phyloP scores from a whole-genome alignment of 2,329 filamentous ascomycete species.

The Aspergillus ochraceus region DNA sequence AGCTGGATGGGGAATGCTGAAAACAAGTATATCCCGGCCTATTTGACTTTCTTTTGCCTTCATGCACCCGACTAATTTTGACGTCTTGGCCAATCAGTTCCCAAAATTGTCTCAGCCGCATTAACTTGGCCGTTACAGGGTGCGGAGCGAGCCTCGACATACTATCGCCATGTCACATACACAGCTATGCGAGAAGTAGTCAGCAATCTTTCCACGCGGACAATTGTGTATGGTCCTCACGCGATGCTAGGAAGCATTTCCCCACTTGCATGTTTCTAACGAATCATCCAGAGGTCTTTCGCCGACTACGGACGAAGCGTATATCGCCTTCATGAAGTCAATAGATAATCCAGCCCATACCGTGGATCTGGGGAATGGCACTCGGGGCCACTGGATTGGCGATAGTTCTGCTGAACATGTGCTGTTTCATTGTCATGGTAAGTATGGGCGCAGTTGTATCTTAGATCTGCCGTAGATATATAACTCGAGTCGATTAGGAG shows the following conservation, averaged over 20 bases:
- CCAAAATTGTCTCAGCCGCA: neutral
- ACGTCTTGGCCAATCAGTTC: neutral
- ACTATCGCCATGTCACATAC: neutral
- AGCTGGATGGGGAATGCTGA: neutral
- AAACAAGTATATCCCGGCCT: neutral
- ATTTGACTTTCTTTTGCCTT: neutral
- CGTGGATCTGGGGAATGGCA: constrained; percentile 1
- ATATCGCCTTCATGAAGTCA: neutral
- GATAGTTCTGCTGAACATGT: constrained; percentile 5
- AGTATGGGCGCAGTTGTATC: neutral
- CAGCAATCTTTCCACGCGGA: neutral
- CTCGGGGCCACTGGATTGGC: constrained; percentile 8
- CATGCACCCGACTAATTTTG: neutral
- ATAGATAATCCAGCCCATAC: neutral
- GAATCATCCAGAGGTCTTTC: neutral
- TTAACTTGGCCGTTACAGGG: neutral
- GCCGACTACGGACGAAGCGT: constrained; percentile 2
- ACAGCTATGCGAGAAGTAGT: neutral
- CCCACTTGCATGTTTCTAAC: neutral
- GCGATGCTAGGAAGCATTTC: neutral
- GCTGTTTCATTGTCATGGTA: constrained; percentile 8
- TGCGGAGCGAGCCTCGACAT: neutral
- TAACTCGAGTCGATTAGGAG: neutral
- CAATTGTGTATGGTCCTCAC: neutral
- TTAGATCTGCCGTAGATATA: neutral